Conservation (phyloP, 352 stramenopile species). For the Phytophthora ohioensis region DNA sequence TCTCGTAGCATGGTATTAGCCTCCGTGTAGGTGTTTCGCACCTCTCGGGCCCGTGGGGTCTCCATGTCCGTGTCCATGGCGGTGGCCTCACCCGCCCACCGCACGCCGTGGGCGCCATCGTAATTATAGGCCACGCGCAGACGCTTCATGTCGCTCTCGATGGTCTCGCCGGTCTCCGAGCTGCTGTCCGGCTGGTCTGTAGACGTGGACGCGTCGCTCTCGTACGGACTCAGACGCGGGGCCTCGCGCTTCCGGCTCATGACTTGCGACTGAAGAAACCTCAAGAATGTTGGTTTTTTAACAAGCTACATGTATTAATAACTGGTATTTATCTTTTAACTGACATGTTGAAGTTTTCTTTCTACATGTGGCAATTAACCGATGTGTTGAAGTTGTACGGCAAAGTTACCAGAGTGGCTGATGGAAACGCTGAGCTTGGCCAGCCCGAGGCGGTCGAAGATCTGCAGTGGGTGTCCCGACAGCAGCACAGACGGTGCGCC, state of each 20-base stretch:
- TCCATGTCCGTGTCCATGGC: conserved; percentile 38
- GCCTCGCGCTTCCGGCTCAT: conserved; percentile 31
- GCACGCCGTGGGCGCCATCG: conserved; percentile 44
- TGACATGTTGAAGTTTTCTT: not conserved
- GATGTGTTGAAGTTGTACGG: conserved; percentile 40
- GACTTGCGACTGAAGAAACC: too few species aligned
- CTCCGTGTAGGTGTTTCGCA: conserved; percentile 44
- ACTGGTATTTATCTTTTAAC: not conserved
- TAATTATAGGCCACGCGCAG: conserved; percentile 77
- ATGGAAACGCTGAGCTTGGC: conserved; percentile 88
- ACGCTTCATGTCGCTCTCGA: conserved; percentile 80
- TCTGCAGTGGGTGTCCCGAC: conserved; percentile 77
- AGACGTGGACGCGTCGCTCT: conserved; percentile 35
- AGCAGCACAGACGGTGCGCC: conserved; percentile 82
- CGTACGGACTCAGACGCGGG: conserved; percentile 12
- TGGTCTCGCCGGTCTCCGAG: conserved; percentile 46
- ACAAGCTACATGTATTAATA: too few species aligned
- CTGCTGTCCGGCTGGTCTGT: conserved; percentile 24
- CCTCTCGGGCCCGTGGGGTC: conserved; percentile 27
- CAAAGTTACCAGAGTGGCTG: conserved; percentile 90
- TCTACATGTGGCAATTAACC: not conserved
- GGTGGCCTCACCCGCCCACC: conserved; percentile 34
- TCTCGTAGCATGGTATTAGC: conserved; percentile 75
- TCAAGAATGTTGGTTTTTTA: too few species aligned
- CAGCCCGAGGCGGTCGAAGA: conserved; percentile 79